Evolutionary conservation across 345 rosid genomes (phyloP).

Genomic region (Brassica napus): DNA sequence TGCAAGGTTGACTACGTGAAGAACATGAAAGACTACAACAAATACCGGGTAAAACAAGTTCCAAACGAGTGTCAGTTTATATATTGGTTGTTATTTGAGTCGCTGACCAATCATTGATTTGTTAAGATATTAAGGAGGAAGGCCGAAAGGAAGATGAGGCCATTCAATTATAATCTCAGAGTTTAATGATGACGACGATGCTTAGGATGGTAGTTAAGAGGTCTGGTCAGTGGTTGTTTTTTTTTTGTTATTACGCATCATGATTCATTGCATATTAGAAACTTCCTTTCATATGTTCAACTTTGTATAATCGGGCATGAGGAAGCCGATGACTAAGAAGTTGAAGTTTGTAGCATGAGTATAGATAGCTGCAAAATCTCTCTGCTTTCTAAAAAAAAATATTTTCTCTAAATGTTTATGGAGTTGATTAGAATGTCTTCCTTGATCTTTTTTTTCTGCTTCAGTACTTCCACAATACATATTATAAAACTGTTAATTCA

Average conservation of each 20-base stretch:
- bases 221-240: background rate
- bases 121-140: background rate
- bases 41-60: background rate
- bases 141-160: background rate
- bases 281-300: background rate
- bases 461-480: too few species aligned
- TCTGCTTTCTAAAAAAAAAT: too few species aligned
- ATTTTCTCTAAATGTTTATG: too few species aligned
- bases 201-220: background rate
- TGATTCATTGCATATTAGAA: too few species aligned
- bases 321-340: background rate
- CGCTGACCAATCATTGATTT: background rate
- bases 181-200: background rate
- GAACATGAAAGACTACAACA: background rate
- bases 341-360: too few species aligned
- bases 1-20: background rate
- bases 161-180: background rate
- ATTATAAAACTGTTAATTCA: too few species aligned
- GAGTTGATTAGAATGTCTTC: too few species aligned
- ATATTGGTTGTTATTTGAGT: too few species aligned
- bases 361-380: too few species aligned
- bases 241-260: background rate
- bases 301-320: background rate
- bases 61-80: background rate
- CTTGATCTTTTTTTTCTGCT: too few species aligned